Evolutionary conservation across 2,329 filamentous ascomycete species (phyloP), one percentile per base, ranked within the genome.

Genomic region (Furcasterigmium sp.): DNA sequence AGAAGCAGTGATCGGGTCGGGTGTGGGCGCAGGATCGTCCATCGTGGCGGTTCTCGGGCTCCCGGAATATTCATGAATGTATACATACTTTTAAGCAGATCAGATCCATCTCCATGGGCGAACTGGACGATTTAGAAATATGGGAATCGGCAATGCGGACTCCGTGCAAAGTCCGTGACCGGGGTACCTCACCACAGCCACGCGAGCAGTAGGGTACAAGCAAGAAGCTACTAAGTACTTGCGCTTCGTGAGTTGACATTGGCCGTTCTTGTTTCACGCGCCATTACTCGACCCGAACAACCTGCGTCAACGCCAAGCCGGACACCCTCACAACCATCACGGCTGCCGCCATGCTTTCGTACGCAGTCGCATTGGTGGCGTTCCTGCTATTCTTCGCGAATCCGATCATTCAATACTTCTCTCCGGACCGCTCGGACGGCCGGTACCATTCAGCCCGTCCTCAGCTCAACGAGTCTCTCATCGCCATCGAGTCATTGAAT

Each of bases 391-490:
- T 75, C 51, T 61, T 71, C 47, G 64, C 64, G 45, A 68, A 70
- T 47, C 73, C 71, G 8, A 58, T 74, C 30, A 53, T 54, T 43
- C 53, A 67, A 36, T 54, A 66, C 47, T 49, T 71, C 29, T 66
- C 57, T 17, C 53, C 56, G 15, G 41, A 48, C 46, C 14, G 18
- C 8, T 11, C 44, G 51, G 50, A 45, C 53, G 40, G 48, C 50
- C 32, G 32, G 17, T 20, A 56, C n/a, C 63, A 59, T 26, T 64
- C 63, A 19, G 62, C 69, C 21, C 63, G 69, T 28, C 74, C 74
- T 3, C 56, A 58, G 34, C 62, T 78, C 42, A 75, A 76, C 50
- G 67, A 74, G 54, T 70, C 72, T 38, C 62, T 77, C 28, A 57
- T 78, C 41, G 75, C 75, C 17, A 57, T 76, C 37, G 72, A 77